Conservation (phyloP, 169 alveolate genomes). For the Plasmodium malariae region DNA sequence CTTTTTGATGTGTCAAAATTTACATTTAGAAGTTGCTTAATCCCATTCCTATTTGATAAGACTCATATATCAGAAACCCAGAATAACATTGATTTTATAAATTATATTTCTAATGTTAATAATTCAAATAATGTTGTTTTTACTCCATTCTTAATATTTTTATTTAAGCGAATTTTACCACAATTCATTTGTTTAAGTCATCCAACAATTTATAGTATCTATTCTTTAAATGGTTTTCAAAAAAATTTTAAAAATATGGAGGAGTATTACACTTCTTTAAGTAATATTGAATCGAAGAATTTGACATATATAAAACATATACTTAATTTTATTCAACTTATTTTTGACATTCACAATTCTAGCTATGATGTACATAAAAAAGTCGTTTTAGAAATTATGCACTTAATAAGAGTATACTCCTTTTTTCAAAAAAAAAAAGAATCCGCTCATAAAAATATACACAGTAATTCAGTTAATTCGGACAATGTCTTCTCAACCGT, state of each 20-base stretch:
- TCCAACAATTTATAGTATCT: conserved; percentile 41
- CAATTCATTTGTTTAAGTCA: conserved; percentile 73
- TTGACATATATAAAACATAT: conserved; percentile 56
- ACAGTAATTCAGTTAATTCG: background rate
- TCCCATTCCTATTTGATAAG: conserved; percentile 50
- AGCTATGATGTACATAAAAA: conserved; percentile 64
- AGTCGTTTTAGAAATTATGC: conserved; percentile 61
- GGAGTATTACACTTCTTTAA: conserved; percentile 15
- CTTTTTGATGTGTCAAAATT: conserved; percentile 65
- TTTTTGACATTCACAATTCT: conserved; percentile 58
- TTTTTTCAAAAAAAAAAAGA: conserved; percentile 71
- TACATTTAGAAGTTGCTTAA: conserved; percentile 60
- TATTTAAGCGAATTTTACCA: conserved; percentile 67
- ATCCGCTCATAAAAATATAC: background rate
- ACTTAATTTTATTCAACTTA: conserved; percentile 44
- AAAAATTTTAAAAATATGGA: conserved; percentile 27
- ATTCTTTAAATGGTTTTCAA: conserved; percentile 11
- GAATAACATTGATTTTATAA: conserved; percentile 4
- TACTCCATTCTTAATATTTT: conserved; percentile 65
- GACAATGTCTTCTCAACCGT: conserved; percentile 29
- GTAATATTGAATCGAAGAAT: conserved; percentile 39
- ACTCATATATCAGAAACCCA: background rate
- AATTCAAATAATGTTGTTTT: conserved; percentile 26
- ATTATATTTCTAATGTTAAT: conserved; percentile 2
- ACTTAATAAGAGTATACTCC: conserved; percentile 32